These are phyloP conservation scores for Teunomyces tritomae DNA, from an alignment of 805 yeast species.

Conservation along the genomic window DNA sequence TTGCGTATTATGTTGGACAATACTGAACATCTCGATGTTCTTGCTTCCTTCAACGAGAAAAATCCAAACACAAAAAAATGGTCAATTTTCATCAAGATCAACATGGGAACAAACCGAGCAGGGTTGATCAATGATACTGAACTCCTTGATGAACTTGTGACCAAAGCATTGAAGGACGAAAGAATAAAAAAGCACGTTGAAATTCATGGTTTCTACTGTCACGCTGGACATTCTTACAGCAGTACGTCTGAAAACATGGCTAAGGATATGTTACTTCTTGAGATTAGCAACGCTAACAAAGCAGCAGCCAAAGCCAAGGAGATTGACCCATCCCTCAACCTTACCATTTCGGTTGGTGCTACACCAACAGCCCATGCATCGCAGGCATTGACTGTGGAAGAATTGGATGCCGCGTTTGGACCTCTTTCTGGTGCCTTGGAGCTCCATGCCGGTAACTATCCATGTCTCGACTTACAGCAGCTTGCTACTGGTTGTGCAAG, in stretches of 20 bases:
- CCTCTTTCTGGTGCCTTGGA: conserved; percentile 48
- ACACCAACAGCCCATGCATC: conserved; percentile 76
- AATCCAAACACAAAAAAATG: conserved; percentile 39
- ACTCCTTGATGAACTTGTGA: conserved; percentile 35
- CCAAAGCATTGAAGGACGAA: conserved; percentile 21
- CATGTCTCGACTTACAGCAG: conserved; percentile 74
- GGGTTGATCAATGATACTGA: conserved; percentile 42
- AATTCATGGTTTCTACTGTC: conserved; percentile 70
- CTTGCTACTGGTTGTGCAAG: conserved; percentile 57
- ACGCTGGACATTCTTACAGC: conserved; percentile 74
- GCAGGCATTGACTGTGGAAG: conserved; percentile 21
- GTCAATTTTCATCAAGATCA: conserved; percentile 66
- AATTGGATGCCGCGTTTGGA: conserved; percentile 17
- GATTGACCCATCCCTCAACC: conserved; percentile 33
- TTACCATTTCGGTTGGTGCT: conserved; percentile 72
- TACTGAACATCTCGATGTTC: conserved; percentile 49
- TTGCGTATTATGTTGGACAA: conserved; percentile 63
- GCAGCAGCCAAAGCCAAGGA: conserved; percentile 45
- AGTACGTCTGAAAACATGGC: conserved; percentile 48
- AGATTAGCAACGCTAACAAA: conserved; percentile 52
- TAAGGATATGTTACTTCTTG: conserved; percentile 48
- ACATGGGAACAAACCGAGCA: conserved; percentile 72
- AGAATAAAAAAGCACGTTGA: conserved; percentile 32
- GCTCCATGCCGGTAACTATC: conserved; percentile 79
- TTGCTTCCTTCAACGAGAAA: conserved; percentile 35